Evolutionary conservation across 176 grass and related monocot species (phyloP).

Genomic region (Dactylis glomerata): DNA sequence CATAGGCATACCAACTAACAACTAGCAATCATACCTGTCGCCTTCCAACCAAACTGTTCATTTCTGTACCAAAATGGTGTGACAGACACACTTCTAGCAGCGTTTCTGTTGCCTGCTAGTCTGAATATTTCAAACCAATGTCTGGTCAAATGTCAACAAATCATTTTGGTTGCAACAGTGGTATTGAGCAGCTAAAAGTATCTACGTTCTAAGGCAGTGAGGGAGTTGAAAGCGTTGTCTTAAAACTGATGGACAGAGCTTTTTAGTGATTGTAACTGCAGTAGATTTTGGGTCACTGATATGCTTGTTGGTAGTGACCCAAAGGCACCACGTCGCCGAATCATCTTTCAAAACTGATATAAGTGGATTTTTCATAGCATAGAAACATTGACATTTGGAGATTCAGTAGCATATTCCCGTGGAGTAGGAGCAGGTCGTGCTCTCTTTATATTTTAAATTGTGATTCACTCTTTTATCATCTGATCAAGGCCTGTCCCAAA

Average conservation of each 20-base stretch:
- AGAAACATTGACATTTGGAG: background rate
- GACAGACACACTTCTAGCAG: slow-evolving; percentile 21
- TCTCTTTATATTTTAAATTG: background rate
- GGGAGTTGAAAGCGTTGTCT: background rate
- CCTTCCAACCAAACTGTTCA: slow-evolving; percentile 53
- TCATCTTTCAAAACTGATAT: too few relatives aligned
- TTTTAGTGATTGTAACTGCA: too few relatives aligned
- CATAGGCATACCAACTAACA: slow-evolving; percentile 47
- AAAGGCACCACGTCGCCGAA: too few relatives aligned
- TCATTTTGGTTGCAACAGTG: background rate
- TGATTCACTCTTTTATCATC: background rate
- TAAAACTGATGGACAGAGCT: background rate
- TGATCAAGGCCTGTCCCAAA: background rate
- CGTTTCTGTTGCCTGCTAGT: background rate
- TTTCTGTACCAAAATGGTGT: slow-evolving; percentile 25
- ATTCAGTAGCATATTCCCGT: too few relatives aligned
- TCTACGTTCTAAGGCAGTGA: background rate
- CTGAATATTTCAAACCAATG: slow-evolving; percentile 12
- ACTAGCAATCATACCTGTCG: slow-evolving; percentile 37
- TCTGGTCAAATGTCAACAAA: background rate
- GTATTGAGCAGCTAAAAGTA: background rate
- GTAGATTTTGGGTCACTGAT: too few relatives aligned
- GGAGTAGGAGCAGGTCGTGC: background rate
- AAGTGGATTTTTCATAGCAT: background rate
- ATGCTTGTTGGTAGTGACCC: too few relatives aligned